These are phyloP conservation scores for Lecanicillium sp. DNA, from an alignment of 2,329 filamentous ascomycete species.

Conservation along the genomic window DNA sequence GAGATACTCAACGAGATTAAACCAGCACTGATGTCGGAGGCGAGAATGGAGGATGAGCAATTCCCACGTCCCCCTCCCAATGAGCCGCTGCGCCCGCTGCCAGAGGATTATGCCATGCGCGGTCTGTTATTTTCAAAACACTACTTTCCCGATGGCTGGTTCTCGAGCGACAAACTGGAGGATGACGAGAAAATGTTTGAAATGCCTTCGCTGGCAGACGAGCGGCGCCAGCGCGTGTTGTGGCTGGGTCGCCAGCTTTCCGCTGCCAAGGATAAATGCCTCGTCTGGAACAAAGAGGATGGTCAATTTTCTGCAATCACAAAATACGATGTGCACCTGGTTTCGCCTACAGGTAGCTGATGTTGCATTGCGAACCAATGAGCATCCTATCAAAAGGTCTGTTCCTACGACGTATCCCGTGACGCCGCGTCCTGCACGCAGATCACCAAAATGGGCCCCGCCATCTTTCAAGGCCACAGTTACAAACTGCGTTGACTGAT, in stretches of 20 bases:
- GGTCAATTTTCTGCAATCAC: neutral
- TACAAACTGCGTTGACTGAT: too few relatives aligned
- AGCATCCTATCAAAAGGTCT: too few relatives aligned
- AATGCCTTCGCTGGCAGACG: constrained; percentile 48
- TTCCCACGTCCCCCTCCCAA: constrained; percentile 44
- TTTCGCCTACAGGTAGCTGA: neutral
- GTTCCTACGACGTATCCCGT: too few relatives aligned
- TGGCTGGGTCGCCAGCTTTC: constrained; percentile 50
- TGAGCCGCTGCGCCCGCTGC: constrained; percentile 48
- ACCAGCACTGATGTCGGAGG: constrained; percentile 22
- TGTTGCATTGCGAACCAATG: neutral
- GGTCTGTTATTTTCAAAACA: constrained; percentile 55
- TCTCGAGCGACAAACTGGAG: constrained; percentile 50
- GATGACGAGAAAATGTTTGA: constrained; percentile 65
- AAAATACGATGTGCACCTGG: neutral
- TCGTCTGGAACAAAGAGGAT: constrained; percentile 36
- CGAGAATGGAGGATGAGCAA: constrained; percentile 32
- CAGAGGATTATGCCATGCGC: constrained; percentile 63
- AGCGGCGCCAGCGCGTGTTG: constrained; percentile 53
- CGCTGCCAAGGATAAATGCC: constrained; percentile 31
- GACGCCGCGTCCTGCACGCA: too few relatives aligned
- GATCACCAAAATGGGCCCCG: too few relatives aligned
- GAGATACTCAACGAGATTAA: constrained; percentile 33
- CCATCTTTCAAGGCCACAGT: too few relatives aligned
- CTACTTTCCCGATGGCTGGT: constrained; percentile 56